Conservation (phyloP, 2,329 filamentous ascomycete species). For the Aspergillus floridensis region DNA sequence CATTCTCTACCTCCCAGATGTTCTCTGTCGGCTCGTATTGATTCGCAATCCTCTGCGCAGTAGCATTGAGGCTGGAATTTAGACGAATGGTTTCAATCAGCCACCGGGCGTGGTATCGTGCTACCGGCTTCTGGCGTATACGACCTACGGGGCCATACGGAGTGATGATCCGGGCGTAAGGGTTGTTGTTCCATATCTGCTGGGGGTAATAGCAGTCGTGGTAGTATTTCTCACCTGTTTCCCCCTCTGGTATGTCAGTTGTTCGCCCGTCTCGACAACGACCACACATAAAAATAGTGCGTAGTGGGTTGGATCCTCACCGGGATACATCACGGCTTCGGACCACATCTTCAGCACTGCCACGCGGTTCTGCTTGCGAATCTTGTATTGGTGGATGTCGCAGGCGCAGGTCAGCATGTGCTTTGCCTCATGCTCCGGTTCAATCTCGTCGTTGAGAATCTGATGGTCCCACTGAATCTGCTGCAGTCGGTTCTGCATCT, state of each 20-base stretch:
- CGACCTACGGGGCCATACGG: neutral
- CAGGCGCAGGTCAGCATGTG: neutral
- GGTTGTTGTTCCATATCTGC: neutral
- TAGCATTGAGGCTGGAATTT: neutral
- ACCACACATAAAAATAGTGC: no score
- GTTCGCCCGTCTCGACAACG: neutral
- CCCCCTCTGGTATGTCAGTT: neutral
- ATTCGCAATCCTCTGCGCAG: neutral
- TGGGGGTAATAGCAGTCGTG: neutral
- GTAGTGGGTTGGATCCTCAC: neutral
- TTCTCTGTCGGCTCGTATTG: neutral
- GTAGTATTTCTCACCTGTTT: conserved; percentile 1
- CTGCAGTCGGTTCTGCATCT: conserved; percentile 1
- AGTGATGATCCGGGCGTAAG: no score
- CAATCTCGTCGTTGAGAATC: conserved; percentile 8
- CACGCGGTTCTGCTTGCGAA: neutral
- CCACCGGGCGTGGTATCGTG: neutral
- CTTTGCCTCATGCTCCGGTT: conserved; percentile 3
- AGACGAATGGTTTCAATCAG: neutral
- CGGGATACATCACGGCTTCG: conserved; percentile 7
- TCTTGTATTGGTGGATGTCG: neutral
- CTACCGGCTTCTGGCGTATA: neutral
- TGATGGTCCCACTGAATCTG: neutral
- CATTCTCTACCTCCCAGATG: neutral
- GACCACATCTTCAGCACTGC: conserved; percentile 6